Evolutionary conservation across 2,329 filamentous ascomycete genomes (phyloP), one percentile per base, ranked within the genome.

Genomic region (Curvularia verruculosa): DNA sequence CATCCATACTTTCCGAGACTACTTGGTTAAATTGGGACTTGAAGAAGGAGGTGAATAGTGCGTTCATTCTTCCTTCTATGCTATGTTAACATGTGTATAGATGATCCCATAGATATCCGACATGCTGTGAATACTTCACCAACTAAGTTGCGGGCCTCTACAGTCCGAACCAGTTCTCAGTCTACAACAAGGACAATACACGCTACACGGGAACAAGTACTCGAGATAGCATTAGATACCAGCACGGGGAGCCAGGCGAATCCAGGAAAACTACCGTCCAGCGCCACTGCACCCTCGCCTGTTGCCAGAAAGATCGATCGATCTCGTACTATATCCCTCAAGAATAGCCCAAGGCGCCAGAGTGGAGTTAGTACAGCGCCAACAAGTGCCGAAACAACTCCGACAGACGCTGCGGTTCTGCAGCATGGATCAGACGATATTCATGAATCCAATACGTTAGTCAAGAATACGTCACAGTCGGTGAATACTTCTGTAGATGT

Each of bases 1-100:
- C 1, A 58, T 63, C 15, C 68, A 67, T 29, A 45, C 58, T 9
- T 68, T 65, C 3, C 59, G 67, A 8, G 43, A 69, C 8, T 70
- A 68, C 44, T 37, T 71, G 10, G 60, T 66, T 0, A 55, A 49
- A 13, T 44, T 70, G n/a, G 9, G 18, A 3, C 45, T 59, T 13
- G 41, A 29, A 5, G 23, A n/a, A 12, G 53, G 56, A 52, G 9
- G 60, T 59, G 52, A 44, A 37, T 19, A 18, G 44, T 39, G 5
- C 2, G 15, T 5, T 3, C 1, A 28, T 10, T 10, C 4, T 6
- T 13, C 15, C 2, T 37, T 19, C 10, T 13, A 1, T 1, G 13
- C 8, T 12, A 8, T 15, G 39, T 29, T 60, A 48, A 61, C 43
- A 26, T 8, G 12, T 23, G 28, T 36, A 15, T 31, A 49, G 39